Evolutionary conservation across 2,329 filamentous ascomycete species (phyloP).

Genomic region (Venturia carpophila): DNA sequence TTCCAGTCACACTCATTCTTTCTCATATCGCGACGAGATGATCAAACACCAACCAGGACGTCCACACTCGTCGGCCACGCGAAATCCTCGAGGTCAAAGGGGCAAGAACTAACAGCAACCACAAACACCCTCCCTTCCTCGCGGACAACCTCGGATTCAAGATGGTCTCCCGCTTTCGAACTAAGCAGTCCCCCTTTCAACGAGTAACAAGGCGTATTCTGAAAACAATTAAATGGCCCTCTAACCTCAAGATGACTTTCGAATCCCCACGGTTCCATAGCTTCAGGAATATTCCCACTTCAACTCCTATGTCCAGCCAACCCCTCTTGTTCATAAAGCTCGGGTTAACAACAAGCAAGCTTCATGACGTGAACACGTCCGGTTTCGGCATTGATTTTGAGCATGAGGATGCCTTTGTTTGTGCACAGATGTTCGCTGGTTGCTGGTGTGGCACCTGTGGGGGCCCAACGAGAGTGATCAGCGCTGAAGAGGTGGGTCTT

Average conservation of each 20-base stretch:
- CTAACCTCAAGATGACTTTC: slow-evolving; percentile 28
- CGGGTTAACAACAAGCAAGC: slow-evolving; percentile 35
- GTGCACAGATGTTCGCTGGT: slow-evolving; percentile 33
- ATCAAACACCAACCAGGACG: neutral
- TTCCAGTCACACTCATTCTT: neutral
- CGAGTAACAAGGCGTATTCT: slow-evolving; percentile 35
- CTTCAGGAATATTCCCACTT: slow-evolving; percentile 33
- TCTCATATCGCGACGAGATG: neutral
- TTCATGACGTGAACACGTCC: slow-evolving; percentile 36
- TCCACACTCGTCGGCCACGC: slow-evolving; percentile 9
- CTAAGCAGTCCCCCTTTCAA: slow-evolving; percentile 30
- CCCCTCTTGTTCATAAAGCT: slow-evolving; percentile 30
- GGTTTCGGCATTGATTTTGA: slow-evolving; percentile 32
- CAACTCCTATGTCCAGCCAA: slow-evolving; percentile 31
- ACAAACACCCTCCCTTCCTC: slow-evolving; percentile 24
- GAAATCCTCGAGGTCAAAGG: slow-evolving; percentile 33
- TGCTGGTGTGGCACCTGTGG: slow-evolving; percentile 29
- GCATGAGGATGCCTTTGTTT: slow-evolving; percentile 31
- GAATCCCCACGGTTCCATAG: slow-evolving; percentile 32
- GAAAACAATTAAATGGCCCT: slow-evolving; percentile 36
- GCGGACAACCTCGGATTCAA: slow-evolving; percentile 33
- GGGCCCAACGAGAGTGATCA: slow-evolving; percentile 34
- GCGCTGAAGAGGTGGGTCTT: slow-evolving; percentile 25
- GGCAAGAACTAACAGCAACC: slow-evolving; percentile 33
- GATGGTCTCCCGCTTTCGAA: slow-evolving; percentile 33